phyloP scores from a whole-genome alignment of 495 filamentous ascomycete species.

The Aspergillus bridgeri region DNA sequence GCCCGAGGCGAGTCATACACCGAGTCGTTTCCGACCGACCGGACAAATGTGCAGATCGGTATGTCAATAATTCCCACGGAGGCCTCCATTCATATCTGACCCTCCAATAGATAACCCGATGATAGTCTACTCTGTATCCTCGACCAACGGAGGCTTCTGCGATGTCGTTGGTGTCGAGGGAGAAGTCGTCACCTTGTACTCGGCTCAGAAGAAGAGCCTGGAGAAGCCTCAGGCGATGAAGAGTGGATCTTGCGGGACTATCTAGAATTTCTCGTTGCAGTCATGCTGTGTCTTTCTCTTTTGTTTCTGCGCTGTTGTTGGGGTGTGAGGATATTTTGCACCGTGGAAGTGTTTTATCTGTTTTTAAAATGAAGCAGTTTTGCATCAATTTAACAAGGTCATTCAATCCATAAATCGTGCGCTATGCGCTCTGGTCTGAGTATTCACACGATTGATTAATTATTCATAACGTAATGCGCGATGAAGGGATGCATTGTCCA shows the following conservation, averaged over 20 bases:
- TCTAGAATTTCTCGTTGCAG: background rate
- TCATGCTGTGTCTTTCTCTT: too few species aligned
- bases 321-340: too few species aligned
- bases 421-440: too few species aligned
- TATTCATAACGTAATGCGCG: too few species aligned
- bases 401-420: too few species aligned
- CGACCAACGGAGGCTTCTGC: background rate
- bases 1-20: background rate
- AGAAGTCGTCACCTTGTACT: background rate
- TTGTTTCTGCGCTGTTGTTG: too few species aligned
- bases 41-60: background rate
- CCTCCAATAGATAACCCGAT: background rate
- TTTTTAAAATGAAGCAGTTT: too few species aligned
- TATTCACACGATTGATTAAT: too few species aligned
- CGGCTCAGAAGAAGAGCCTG: background rate
- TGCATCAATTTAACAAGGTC: too few species aligned
- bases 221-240: background rate
- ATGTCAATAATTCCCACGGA: background rate
- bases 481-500: too few species aligned
- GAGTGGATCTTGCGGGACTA: background rate
- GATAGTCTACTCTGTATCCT: background rate
- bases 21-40: background rate
- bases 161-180: background rate
- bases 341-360: too few species aligned
- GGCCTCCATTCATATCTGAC: background rate